Evolutionary conservation across 2,329 filamentous ascomycete species (phyloP).

Genomic region (Myriangium duriaei): DNA sequence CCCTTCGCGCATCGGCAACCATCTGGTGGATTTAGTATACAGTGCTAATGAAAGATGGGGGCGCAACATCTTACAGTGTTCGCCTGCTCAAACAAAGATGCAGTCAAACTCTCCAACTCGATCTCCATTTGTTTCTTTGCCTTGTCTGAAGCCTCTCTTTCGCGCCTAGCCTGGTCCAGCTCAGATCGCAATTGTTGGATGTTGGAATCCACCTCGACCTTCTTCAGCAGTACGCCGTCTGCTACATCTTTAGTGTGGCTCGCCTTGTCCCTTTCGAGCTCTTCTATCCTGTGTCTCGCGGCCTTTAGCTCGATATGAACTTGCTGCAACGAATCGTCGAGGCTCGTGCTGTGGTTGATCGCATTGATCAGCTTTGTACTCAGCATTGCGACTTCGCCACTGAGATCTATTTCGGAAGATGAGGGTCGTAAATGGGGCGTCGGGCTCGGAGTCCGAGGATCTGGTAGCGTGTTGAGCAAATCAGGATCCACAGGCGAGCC

Average conservation of each 20-base stretch:
- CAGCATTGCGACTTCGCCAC: slow-evolving; percentile 70
- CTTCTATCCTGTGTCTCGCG: slow-evolving; percentile 40
- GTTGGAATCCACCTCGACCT: slow-evolving; percentile 53
- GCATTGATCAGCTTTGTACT: slow-evolving; percentile 95
- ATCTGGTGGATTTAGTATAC: slow-evolving; percentile 42
- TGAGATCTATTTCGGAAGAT: slow-evolving; percentile 35
- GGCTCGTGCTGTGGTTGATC: slow-evolving; percentile 86
- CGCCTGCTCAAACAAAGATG: slow-evolving; percentile 92
- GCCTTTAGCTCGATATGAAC: slow-evolving; percentile 73
- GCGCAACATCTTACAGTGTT: slow-evolving; percentile 50
- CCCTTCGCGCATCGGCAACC: slow-evolving; percentile 79
- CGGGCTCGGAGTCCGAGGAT: slow-evolving; percentile 13
- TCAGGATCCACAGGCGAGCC: slow-evolving; percentile 10
- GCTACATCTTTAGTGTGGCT: slow-evolving; percentile 50
- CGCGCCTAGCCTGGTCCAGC: slow-evolving; percentile 29
- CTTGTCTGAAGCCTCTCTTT: slow-evolving; percentile 32
- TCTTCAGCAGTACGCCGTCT: slow-evolving; percentile 63
- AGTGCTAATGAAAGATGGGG: slow-evolving; percentile 17
- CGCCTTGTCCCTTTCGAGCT: neutral
- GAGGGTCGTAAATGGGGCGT: slow-evolving; percentile 7
- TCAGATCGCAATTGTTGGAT: slow-evolving; percentile 30
- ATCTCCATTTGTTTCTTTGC: slow-evolving; percentile 84
- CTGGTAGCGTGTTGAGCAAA: slow-evolving; percentile 12
- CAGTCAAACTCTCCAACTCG: slow-evolving; percentile 80
- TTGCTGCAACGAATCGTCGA: slow-evolving; percentile 77